Evolutionary conservation across 23 red algal genomes (phyloP).

Genomic region (Gracilariopsis chorda): DNA sequence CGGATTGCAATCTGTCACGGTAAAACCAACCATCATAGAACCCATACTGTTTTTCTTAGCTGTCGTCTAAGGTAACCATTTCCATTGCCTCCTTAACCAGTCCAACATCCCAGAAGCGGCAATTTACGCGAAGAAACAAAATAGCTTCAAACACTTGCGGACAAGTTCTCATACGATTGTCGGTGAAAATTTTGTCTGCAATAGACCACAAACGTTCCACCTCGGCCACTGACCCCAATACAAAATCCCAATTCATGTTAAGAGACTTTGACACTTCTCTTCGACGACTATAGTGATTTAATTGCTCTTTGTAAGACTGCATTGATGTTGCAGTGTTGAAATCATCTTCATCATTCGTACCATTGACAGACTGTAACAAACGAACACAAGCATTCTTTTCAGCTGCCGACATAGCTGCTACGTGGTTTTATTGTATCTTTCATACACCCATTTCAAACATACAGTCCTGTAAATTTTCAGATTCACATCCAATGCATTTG

Average conservation of each 20-base stretch:
- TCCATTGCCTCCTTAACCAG: neutral
- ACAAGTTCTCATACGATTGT: neutral
- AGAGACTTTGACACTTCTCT: neutral
- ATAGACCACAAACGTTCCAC: neutral
- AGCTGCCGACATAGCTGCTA: neutral
- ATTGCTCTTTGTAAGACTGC: neutral
- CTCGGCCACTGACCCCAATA: neutral
- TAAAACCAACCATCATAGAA: too few relatives aligned
- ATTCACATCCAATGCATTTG: neutral
- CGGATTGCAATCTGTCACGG: too few relatives aligned
- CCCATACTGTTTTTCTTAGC: too few relatives aligned
- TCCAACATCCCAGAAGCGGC: neutral
- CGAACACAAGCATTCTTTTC: neutral
- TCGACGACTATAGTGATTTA: neutral
- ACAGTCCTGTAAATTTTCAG: neutral
- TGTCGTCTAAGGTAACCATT: too few relatives aligned
- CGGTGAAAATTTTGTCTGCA: neutral
- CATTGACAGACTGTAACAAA: neutral
- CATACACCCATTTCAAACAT: neutral
- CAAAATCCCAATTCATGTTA: neutral
- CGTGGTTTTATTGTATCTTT: neutral
- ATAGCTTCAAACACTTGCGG: neutral
- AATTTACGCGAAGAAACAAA: neutral
- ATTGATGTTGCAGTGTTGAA: neutral
- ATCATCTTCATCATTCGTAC: neutral